Conservation (phyloP, 1,284 basidiomycete species). For the Phylloporus sp. region DNA sequence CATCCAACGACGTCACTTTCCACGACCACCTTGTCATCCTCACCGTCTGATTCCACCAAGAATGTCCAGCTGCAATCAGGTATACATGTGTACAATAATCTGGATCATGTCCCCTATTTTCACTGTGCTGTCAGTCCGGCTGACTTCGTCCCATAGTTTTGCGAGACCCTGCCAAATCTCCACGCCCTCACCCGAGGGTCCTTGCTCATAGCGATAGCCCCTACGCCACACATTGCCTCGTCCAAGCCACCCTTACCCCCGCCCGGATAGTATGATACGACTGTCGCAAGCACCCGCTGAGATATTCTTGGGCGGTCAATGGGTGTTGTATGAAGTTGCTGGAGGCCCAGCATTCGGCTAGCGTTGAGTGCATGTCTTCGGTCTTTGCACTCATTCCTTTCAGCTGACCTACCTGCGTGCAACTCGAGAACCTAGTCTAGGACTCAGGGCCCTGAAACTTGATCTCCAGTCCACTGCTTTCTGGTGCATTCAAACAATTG, state of each 20-base stretch:
- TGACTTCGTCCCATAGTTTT: constrained; percentile 86
- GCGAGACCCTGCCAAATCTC: constrained; percentile 74
- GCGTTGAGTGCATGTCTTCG: constrained; percentile 14
- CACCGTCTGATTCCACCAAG: constrained; percentile 74
- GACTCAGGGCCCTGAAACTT: constrained; percentile 76
- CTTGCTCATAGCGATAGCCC: constrained; percentile 85
- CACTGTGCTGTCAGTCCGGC: constrained; percentile 43
- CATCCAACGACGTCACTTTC: background rate
- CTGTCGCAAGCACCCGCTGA: constrained; percentile 70
- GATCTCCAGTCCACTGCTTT: constrained; percentile 68
- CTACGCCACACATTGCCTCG: constrained; percentile 82
- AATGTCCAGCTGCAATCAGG: constrained; percentile 74
- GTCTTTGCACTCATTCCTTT: background rate
- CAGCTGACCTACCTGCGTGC: constrained; percentile 62
- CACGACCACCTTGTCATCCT: constrained; percentile 62
- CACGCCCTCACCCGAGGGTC: constrained; percentile 78
- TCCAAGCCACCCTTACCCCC: constrained; percentile 63
- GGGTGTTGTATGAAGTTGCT: constrained; percentile 78
- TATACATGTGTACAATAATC: constrained; percentile 82
- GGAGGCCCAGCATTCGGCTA: constrained; percentile 85
- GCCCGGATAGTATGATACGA: constrained; percentile 78
- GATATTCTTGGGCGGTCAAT: constrained; percentile 62
- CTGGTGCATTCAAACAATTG: constrained; percentile 78
- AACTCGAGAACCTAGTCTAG: constrained; percentile 68
- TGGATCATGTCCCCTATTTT: constrained; percentile 65